Percentiles rank a stretch among this genome's conserved stretches.
phyloP scores from a whole-genome alignment of 1,284 basidiomycete species.

The Melampsora americana region DNA sequence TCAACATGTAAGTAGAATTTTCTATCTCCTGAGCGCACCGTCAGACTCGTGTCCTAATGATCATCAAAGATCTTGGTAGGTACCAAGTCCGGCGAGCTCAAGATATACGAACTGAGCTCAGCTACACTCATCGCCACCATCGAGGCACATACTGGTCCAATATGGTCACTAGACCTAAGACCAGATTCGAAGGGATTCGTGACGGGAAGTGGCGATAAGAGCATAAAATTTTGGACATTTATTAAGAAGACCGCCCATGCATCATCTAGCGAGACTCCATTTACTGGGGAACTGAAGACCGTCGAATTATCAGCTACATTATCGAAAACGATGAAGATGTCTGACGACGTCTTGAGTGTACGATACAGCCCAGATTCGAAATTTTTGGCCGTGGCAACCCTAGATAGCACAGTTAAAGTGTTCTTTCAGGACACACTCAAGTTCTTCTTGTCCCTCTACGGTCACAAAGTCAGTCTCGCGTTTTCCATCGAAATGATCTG shows the following conservation, averaged over 20 bases:
- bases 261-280: slow-evolving; percentile 60
- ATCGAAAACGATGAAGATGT: slow-evolving; percentile 90
- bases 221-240: slow-evolving; percentile 98
- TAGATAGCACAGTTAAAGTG: slow-evolving; percentile 98
- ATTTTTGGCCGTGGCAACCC: slow-evolving; percentile 81
- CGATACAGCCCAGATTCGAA: slow-evolving; percentile 86
- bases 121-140: slow-evolving; percentile 78
- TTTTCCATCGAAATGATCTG: too few relatives aligned
- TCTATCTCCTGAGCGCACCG: not conserved
- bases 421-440: slow-evolving; percentile 96
- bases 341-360: slow-evolving; percentile 88
- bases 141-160: slow-evolving; percentile 77
- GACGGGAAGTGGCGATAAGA: slow-evolving; percentile 91
- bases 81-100: slow-evolving; percentile 85
- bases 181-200: slow-evolving; percentile 76
- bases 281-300: slow-evolving; percentile 2
- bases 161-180: slow-evolving; percentile 86
- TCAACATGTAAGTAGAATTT: slow-evolving; percentile 65
- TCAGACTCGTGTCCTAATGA: not conserved
- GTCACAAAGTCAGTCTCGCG: slow-evolving; percentile 72
- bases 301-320: slow-evolving; percentile 67
- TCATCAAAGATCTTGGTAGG: slow-evolving; percentile 74
- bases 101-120: slow-evolving; percentile 83
- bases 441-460: slow-evolving; percentile 96
- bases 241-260: slow-evolving; percentile 61